Evolutionary conservation across 192 early-diverging fungal genomes (phyloP), one percentile per base, ranked within the genome.

Genomic region (Coemansia sp.): DNA sequence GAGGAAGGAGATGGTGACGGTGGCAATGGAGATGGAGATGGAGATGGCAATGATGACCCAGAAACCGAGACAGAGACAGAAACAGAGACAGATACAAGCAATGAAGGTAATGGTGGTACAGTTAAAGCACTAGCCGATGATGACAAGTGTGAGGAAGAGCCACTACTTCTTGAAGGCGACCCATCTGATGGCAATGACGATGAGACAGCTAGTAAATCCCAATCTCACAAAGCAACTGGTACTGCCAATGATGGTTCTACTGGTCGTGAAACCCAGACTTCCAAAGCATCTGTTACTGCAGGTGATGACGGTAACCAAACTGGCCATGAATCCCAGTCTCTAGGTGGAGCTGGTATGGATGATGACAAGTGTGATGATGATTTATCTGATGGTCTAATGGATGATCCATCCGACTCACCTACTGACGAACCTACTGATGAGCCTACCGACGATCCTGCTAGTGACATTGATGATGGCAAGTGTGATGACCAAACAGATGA

Each of bases 61-160:
- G 17, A 37, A 23, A 11, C 14, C 4, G 28, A 34, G 7, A 34
- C 31, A 8, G 31, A 34, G 6, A 34, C 31, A 8, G 31, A 34
- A 1, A 34, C 31, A 34, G 31, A 34, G 31, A 34, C 31, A 34
- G 7, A 6, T 8, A 8, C 31, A 8, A 34, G 31, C 7, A 34
- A 34, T 8, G 6, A 34, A 7, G 31, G 31, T 28, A 19, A 60
- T 8, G 48, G 19, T 15, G 48, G 20, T 15, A 12, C 10, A 20
- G 34, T 9, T 49, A 15, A 0, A 3, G 25, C 7, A 9, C 31
- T 8, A 34, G 31, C 31, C 15, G 44, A 61, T 21, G 59, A 61
- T 14, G 59, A 61, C 12, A 61, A 61, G 46, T 61, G 59, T 5
- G 59, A 61, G 15, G 59, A 61, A 2, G 59, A 61, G 19, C 4